A percentile compares a stretch with the other conserved stretches of the same genome.
Conservation (phyloP, 164 flowering plant species). For the Magnolia kwangsiensis region DNA sequence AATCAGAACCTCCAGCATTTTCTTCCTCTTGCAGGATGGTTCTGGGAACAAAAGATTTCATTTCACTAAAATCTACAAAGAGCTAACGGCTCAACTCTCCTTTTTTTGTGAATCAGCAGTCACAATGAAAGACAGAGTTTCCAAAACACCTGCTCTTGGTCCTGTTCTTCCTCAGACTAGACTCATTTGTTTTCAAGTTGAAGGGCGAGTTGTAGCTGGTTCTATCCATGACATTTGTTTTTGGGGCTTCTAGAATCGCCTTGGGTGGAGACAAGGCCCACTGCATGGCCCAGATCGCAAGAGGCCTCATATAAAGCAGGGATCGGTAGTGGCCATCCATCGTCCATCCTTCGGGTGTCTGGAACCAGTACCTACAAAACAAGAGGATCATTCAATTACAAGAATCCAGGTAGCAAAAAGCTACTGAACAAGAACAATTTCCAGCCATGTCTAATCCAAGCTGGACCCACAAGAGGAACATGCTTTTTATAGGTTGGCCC, state of each 20-base stretch:
- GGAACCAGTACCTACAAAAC: slow-evolving; percentile 72
- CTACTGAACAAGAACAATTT: not conserved
- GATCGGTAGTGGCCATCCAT: slow-evolving; percentile 83
- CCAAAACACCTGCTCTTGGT: slow-evolving; percentile 47
- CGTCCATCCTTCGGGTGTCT: slow-evolving; percentile 92
- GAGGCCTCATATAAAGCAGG: slow-evolving; percentile 83
- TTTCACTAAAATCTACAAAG: not conserved
- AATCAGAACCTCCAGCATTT: not conserved
- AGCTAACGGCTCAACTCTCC: not conserved
- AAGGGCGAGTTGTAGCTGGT: slow-evolving; percentile 24
- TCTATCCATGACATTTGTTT: slow-evolving; percentile 72
- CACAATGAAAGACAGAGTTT: slow-evolving; percentile 54
- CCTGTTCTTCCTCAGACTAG: slow-evolving; percentile 39
- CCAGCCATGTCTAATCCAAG: not conserved
- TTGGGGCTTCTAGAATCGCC: slow-evolving; percentile 67
- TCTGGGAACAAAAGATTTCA: not conserved
- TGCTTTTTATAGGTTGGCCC: not conserved
- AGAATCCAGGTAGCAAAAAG: not conserved
- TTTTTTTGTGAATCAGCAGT: slow-evolving; percentile 36
- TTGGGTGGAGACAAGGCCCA: slow-evolving; percentile 72
- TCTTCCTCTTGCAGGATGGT: not conserved
- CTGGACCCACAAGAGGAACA: not conserved
- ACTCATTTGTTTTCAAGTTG: slow-evolving; percentile 19
- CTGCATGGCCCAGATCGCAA: slow-evolving; percentile 95
- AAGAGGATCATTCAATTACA: not conserved